Evolutionary conservation across 371 early-diverging fungal species (phyloP).

Genomic region (Haplosporangium sp.): DNA sequence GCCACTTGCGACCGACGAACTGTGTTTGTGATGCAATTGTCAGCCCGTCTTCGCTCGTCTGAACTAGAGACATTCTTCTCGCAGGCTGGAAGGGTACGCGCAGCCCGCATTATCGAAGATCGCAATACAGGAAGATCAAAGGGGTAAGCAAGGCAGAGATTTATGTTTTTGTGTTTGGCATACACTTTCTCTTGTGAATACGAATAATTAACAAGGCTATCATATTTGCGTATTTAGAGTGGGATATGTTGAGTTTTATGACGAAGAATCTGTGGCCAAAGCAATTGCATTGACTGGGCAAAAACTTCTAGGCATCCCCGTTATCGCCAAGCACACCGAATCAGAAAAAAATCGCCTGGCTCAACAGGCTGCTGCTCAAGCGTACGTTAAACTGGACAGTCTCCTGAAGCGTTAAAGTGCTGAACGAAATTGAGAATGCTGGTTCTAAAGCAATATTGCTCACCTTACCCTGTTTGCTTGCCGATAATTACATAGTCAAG

Average conservation of each 20-base stretch:
- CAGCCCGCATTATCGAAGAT: conserved; percentile 90
- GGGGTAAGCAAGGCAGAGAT: conserved; percentile 73
- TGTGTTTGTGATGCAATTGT: conserved; percentile 94
- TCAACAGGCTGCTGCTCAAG: conserved; percentile 63
- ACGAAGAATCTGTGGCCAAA: conserved; percentile 82
- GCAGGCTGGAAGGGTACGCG: conserved; percentile 88
- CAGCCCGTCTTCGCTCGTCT: conserved; percentile 78
- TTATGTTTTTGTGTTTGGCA: background rate
- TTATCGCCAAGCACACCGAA: conserved; percentile 91
- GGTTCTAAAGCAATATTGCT: too few species aligned
- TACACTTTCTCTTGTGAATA: background rate
- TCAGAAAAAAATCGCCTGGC: conserved; percentile 92
- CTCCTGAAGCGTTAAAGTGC: background rate
- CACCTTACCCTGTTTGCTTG: too few species aligned
- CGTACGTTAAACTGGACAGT: conserved; percentile 57
- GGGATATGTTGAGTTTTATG: conserved; percentile 96
- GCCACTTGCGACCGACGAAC: conserved; percentile 90
- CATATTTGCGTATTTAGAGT: conserved; percentile 53
- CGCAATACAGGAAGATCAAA: conserved; percentile 90
- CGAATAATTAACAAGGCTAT: too few species aligned
- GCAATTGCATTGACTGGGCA: conserved; percentile 90
- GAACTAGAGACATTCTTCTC: conserved; percentile 93
- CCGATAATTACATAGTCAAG: conserved; percentile 47
- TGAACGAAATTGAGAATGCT: too few species aligned
- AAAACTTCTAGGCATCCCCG: conserved; percentile 94